phyloP scores from a whole-genome alignment of 805 yeast genomes.

The Starmerella kuoi region DNA sequence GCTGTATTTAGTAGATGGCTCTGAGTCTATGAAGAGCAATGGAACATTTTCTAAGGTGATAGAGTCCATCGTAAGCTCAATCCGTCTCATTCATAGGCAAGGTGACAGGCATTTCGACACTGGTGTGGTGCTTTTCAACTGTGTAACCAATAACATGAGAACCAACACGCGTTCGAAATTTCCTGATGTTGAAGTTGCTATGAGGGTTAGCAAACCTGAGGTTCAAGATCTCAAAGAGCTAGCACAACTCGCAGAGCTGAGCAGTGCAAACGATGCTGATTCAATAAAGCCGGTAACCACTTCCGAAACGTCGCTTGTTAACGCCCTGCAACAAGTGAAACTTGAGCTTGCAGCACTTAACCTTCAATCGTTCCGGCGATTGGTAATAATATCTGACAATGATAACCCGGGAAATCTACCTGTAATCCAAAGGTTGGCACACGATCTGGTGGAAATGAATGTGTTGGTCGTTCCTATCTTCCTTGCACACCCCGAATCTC shows the following conservation, averaged over 20 bases:
- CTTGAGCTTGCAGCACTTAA: background rate
- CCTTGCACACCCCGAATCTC: background rate
- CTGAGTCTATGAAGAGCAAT: background rate
- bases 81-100: background rate
- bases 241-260: background rate
- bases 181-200: background rate
- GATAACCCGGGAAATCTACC: background rate
- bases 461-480: slow-evolving; percentile 3
- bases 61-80: slow-evolving; percentile 1
- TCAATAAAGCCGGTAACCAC: too few relatives aligned
- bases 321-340: slow-evolving; percentile 2
- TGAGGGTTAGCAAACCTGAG: background rate
- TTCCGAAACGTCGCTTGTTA: background rate
- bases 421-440: background rate
- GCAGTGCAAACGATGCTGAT: background rate
- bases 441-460: background rate
- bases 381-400: slow-evolving; percentile 1
- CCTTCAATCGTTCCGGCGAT: background rate
- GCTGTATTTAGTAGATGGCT: slow-evolving; percentile 5
- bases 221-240: background rate
- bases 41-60: background rate
- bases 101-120: slow-evolving; percentile 5
- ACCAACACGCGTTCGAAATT: background rate
- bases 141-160: background rate
- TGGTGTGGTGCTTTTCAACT: slow-evolving; percentile 1